Evolutionary conservation across 169 alveolate species (phyloP).

Genomic region (Plasmodium cynomolgi): DNA sequence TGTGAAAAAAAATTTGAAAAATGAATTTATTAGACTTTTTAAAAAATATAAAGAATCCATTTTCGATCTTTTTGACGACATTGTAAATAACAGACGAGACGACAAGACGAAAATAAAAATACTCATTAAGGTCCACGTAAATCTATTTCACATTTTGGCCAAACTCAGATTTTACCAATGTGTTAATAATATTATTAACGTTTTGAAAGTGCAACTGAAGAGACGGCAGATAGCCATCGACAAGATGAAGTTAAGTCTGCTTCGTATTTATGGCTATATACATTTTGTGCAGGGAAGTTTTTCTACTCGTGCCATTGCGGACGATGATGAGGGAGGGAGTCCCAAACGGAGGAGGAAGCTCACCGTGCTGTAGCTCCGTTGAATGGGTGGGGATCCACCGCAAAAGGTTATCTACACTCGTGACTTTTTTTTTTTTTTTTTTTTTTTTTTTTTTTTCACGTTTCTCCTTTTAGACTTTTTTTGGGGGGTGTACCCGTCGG

Average conservation of each 20-base stretch:
- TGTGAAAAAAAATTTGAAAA: constrained; percentile 64
- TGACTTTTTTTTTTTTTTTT: background rate
- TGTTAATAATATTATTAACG: constrained; percentile 77
- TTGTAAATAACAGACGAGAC: constrained; percentile 10
- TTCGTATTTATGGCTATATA: constrained; percentile 14
- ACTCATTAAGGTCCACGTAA: constrained; percentile 69
- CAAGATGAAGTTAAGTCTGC: constrained; percentile 80
- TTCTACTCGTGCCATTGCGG: constrained; percentile 1
- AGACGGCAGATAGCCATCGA: constrained; percentile 82
- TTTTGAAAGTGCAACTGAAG: constrained; percentile 77
- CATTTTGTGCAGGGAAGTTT: constrained; percentile 69
- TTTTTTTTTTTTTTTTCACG: background rate
- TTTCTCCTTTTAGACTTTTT: background rate
- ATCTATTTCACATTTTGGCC: constrained; percentile 80
- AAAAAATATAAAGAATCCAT: constrained; percentile 77
- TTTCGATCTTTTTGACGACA: constrained; percentile 64
- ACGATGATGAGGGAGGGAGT: background rate
- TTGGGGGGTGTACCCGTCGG: background rate
- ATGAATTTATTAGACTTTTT: constrained; percentile 78
- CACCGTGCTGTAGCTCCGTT: background rate
- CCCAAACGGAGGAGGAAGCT: background rate
- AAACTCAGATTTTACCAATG: constrained; percentile 75
- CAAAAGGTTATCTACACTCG: background rate
- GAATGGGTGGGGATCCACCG: background rate
- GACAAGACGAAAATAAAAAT: constrained; percentile 20